Evolutionary conservation across 2,329 filamentous ascomycete species (phyloP), one percentile per base, ranked within the genome.

Genomic region (Fusarium verrucosum): DNA sequence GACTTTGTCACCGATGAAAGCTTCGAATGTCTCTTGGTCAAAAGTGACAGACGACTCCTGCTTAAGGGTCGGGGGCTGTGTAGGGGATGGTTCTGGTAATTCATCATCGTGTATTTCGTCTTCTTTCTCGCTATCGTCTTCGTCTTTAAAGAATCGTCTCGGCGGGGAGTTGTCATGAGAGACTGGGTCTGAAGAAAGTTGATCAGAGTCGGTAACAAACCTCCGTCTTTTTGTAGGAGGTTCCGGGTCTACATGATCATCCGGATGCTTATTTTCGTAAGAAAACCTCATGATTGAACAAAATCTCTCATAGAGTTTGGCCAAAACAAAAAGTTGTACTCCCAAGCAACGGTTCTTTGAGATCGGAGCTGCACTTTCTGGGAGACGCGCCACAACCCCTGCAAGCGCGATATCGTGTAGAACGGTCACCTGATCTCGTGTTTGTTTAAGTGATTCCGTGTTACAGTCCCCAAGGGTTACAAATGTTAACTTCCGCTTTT

Each of bases 1-100:
- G 19, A 90, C 79, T 47, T 83, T 83, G 55, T 84, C 82, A 32
- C 87, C 87, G 20, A 90, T 76, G 58, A 90, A 84, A 55, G 77
- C 79, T 69, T 89, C 83, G 51, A 91, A 88, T 0, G 79, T 81
- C 28, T 80, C 80, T 53, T 82, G 78, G 65, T 89, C 85, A 60
- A 90, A 90, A 1, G 74, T 74, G 25, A 79, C 56, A 4, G 75
- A 68, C 4, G 72, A 53, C 23, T 73, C 69, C 47, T 72, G 50
- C 14, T 66, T 58, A 10, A 56, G 59, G 9, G 62, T 43, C 8
- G 51, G 50, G 42, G 63, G 38, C 13, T 43, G 43, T 10, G 32
- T 36, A 22, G 54, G 33, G 10, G 56, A 53, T 46, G 50, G 65
- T 17, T 44, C 35, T 10, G 59, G 38, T 22, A 26, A 5, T 37